Evolutionary conservation across 768 basidiomycete species (phyloP).

Genomic region (Pleurotus citrinopileatus): DNA sequence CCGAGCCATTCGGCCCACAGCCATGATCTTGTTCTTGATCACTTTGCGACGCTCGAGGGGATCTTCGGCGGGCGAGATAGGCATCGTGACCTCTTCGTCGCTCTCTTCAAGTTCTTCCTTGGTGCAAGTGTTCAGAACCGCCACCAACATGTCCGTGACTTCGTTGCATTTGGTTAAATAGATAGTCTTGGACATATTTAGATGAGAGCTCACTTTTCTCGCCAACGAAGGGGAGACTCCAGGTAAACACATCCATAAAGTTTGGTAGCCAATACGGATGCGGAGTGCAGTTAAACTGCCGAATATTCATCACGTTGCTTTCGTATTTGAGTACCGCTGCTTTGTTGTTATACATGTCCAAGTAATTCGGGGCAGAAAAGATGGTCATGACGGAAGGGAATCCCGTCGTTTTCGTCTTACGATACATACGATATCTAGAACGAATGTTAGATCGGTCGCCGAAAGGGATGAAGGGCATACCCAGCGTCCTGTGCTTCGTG

Average conservation of each 20-base stretch:
- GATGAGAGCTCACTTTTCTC: slow-evolving; percentile 75
- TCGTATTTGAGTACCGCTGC: slow-evolving; percentile 99
- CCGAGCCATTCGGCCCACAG: slow-evolving; percentile 93
- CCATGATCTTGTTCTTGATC: slow-evolving; percentile 99
- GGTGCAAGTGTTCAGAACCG: slow-evolving; percentile 92
- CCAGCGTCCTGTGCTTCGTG: slow-evolving; percentile 99
- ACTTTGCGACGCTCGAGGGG: slow-evolving; percentile 75
- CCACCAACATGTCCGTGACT: slow-evolving; percentile 98
- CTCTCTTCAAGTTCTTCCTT: slow-evolving; percentile 94
- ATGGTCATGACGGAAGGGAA: slow-evolving; percentile 99
- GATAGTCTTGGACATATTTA: no score
- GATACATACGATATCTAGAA: slow-evolving; percentile 92
- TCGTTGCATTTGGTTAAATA: no score
- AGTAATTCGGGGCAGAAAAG: slow-evolving; percentile 97
- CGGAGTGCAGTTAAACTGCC: slow-evolving; percentile 95
- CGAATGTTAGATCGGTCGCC: background rate
- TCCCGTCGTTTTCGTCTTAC: slow-evolving; percentile 96
- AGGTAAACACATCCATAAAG: slow-evolving; percentile 99
- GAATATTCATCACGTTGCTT: slow-evolving; percentile 97
- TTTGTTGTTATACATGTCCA: slow-evolving; percentile 99
- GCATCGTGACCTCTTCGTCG: slow-evolving; percentile 51
- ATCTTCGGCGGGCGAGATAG: slow-evolving; percentile 41
- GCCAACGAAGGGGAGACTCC: slow-evolving; percentile 97
- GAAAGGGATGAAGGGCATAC: slow-evolving; percentile 37
- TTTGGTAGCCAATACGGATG: slow-evolving; percentile 99